Conservation (phyloP, 148 eudicot genomes). For the Suaeda aralocaspica region DNA sequence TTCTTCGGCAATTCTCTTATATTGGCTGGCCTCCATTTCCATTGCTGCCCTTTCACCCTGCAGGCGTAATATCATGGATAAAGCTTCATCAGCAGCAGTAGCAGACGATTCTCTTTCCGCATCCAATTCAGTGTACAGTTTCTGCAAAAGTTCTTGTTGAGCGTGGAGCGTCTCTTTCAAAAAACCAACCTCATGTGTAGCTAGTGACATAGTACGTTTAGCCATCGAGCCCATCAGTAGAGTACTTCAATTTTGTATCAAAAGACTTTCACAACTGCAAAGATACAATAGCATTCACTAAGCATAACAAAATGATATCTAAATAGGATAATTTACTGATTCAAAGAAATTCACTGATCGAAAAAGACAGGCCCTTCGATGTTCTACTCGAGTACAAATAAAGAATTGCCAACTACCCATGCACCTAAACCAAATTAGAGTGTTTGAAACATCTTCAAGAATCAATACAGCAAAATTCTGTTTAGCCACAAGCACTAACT, state of each 20-base stretch:
- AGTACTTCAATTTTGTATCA: conserved; percentile 8
- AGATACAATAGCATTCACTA: background rate
- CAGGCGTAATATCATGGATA: conserved; percentile 82
- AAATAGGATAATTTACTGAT: background rate
- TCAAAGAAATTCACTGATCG: background rate
- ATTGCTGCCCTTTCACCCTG: conserved; percentile 90
- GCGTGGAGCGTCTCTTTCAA: conserved; percentile 63
- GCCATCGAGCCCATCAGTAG: conserved; percentile 38
- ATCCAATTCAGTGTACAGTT: conserved; percentile 81
- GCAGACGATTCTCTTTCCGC: conserved; percentile 84
- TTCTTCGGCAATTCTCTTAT: conserved; percentile 87
- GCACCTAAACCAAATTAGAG: background rate
- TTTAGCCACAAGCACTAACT: background rate
- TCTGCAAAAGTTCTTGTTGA: conserved; percentile 77
- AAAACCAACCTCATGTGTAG: conserved; percentile 32
- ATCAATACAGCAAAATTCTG: background rate
- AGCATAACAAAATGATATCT: background rate
- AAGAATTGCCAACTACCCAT: background rate
- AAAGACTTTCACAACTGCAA: conserved; percentile 1
- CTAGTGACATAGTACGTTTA: conserved; percentile 25
- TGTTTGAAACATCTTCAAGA: background rate
- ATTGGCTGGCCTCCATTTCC: conserved; percentile 86
- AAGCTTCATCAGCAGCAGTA: conserved; percentile 72
- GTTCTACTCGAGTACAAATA: background rate
- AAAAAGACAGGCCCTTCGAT: background rate